Percentiles rank a stretch among this genome's conserved stretches.
Conservation (phyloP, 2,329 filamentous ascomycete species). For the Exserohilum turcica region DNA sequence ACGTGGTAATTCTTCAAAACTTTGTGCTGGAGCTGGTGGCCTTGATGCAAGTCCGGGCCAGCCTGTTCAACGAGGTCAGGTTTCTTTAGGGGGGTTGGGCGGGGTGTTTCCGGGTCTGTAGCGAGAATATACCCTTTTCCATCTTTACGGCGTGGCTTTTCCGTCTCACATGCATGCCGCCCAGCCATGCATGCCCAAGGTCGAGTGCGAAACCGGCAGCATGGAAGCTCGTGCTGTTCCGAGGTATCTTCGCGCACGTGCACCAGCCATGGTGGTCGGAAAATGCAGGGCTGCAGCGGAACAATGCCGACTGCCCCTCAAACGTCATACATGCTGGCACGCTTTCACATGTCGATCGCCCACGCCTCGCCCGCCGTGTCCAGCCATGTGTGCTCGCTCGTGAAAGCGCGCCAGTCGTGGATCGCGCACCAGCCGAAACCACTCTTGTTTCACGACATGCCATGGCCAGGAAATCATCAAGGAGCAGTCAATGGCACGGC, state of each 20-base stretch:
- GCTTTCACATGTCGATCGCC: slow-evolving; percentile 36
- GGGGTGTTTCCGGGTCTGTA: slow-evolving; percentile 8
- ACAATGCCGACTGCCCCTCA: slow-evolving; percentile 24
- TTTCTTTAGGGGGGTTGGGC: slow-evolving; percentile 36
- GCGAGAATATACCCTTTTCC: slow-evolving; percentile 31
- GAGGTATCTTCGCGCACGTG: slow-evolving; percentile 29
- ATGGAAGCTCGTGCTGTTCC: slow-evolving; percentile 6
- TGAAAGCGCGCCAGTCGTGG: slow-evolving; percentile 10
- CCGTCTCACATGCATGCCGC: background rate
- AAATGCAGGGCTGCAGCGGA: slow-evolving; percentile 22
- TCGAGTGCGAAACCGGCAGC: background rate
- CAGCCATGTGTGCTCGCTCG: slow-evolving; percentile 21
- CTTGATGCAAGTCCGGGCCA: slow-evolving; percentile 55
- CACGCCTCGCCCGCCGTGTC: slow-evolving; percentile 12
- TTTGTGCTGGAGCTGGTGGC: slow-evolving; percentile 57
- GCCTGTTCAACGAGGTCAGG: slow-evolving; percentile 54
- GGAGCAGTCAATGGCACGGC: slow-evolving; percentile 1
- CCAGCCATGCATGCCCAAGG: background rate
- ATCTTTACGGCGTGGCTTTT: background rate
- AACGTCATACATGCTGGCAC: slow-evolving; percentile 39
- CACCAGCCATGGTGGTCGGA: slow-evolving; percentile 24
- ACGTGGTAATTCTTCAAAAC: slow-evolving; percentile 57
- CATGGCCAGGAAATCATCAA: background rate
- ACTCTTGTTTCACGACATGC: background rate
- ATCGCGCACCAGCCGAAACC: slow-evolving; percentile 1